Base-by-base conservation (phyloP, 129 eudicot genomes). In the Silybum marianum region DNA sequence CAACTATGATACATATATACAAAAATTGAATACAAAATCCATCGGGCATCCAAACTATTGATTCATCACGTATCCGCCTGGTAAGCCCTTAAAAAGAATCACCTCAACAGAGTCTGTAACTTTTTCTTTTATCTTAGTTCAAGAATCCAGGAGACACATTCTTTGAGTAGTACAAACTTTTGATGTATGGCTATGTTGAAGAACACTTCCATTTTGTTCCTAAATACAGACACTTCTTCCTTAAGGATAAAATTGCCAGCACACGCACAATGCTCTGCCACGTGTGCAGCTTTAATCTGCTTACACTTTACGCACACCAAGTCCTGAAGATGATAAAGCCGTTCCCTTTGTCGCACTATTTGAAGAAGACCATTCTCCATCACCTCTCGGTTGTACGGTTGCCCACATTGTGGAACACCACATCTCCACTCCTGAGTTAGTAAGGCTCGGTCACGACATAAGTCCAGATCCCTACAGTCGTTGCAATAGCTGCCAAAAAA, bases 241-340 rank as follows among this genome's bases (percentile, higher is more conserved):
- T 51, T 90, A 88, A 97, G 95, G 67, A 70, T 85, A 78, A 91
- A 96, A 38, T 93, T 86, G 58, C 99, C 99, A 22, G 95, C 97
- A 42, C 99, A 96, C 16, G 85, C 85, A 58, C 99, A 96, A 78
- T 93, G 97, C 76, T 93, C 96, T 7, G 93, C 86, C 77, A 96
- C 82, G 40, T 91, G 99, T 40, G 96, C 91, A 66, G 93, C 99
- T 87, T 96, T 96, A 23, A 93, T 74, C 75, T 91, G 97, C 77
- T 86, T 86, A 87, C 99, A 96, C 80, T 96, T 96, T 10, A 87
- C 79, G 87, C 99, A 93, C 65, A 91, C 93, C 80, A 96, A 85
- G 75, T 96, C 99, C 71, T 96, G 99, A 72, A 96, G 85, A 86
- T 96, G 99, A 83, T 90, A 96, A 6, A 91, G 91, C n/a, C 99